Conservation (phyloP, 768 basidiomycete species). For the Calocybe gangraenosa region DNA sequence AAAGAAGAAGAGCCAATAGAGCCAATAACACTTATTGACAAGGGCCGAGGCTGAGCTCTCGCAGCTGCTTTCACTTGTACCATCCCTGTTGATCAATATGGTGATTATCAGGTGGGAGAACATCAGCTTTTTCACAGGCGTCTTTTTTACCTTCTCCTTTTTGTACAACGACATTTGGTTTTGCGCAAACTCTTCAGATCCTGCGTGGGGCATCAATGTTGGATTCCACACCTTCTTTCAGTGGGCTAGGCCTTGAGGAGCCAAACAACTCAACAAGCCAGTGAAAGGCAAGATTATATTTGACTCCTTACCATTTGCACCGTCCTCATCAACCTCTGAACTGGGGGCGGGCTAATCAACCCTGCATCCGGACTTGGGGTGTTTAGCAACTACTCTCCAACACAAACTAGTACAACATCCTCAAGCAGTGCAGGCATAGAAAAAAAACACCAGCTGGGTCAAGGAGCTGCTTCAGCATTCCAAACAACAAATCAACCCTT, state of each 20-base stretch:
- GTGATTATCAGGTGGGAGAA: neutral
- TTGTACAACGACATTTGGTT: conserved; percentile 17
- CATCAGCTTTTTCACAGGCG: conserved; percentile 8
- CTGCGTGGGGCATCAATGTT: conserved; percentile 46
- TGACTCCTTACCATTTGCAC: conserved; percentile 28
- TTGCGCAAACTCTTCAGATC: conserved; percentile 24
- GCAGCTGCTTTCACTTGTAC: no score
- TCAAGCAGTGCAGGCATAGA: conserved; percentile 4
- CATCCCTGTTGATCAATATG: no score
- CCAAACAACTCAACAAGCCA: conserved; percentile 23
- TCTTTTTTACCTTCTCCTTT: conserved; percentile 19
- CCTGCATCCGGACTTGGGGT: conserved; percentile 43
- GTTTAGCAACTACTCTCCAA: conserved; percentile 28
- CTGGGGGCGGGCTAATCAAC: conserved; percentile 28
- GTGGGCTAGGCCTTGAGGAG: conserved; percentile 20
- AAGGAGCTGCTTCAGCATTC: conserved; percentile 9
- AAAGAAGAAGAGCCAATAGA: no score
- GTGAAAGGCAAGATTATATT: conserved; percentile 29
- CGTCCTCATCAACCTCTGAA: conserved; percentile 20
- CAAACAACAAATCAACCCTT: conserved; percentile 5
- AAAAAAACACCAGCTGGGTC: conserved; percentile 15
- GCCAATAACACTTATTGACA: no score
- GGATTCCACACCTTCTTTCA: conserved; percentile 32
- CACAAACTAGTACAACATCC: conserved; percentile 1
- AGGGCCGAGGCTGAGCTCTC: no score